These are phyloP conservation scores for Neurospora sp. DNA, from an alignment of 495 filamentous ascomycete species.

Conservation along the genomic window DNA sequence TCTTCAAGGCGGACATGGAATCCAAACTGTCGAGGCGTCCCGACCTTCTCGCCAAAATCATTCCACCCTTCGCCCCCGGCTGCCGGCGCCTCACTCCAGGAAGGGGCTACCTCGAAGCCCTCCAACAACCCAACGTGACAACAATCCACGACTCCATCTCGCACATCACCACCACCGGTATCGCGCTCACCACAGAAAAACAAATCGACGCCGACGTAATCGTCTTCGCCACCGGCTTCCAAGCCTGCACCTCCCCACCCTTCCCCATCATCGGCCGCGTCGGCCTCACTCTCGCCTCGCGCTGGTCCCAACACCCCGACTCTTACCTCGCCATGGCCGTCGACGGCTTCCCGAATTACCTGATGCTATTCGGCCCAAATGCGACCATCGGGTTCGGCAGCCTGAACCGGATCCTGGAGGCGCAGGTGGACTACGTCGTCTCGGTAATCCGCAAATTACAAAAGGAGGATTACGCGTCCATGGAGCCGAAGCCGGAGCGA, in stretches of 20 bases:
- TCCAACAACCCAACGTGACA: constrained; percentile 51
- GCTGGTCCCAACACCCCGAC: constrained; percentile 43
- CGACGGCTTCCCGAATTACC: constrained; percentile 58
- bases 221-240: constrained; percentile 61
- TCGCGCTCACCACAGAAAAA: constrained; percentile 25
- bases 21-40: constrained; percentile 23
- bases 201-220: constrained; percentile 35
- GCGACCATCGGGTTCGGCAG: constrained; percentile 46
- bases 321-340: constrained; percentile 52
- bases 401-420: constrained; percentile 45
- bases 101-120: constrained; percentile 59
- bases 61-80: constrained; percentile 55
- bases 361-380: constrained; percentile 54
- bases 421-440: constrained; percentile 51
- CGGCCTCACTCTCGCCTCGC: constrained; percentile 38
- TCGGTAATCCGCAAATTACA: constrained; percentile 57
- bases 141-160: constrained; percentile 47
- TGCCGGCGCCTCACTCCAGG: constrained; percentile 67
- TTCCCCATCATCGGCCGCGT: constrained; percentile 47
- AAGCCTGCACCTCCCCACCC: constrained; percentile 46
- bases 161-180: constrained; percentile 40
- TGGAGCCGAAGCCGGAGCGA: constrained; percentile 41
- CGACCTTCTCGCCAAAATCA: constrained; percentile 26
- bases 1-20: constrained; percentile 24
- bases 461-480: constrained; percentile 54